Evolutionary conservation across 2,329 filamentous ascomycete species (phyloP).

Genomic region (Setomelanomma holmii): DNA sequence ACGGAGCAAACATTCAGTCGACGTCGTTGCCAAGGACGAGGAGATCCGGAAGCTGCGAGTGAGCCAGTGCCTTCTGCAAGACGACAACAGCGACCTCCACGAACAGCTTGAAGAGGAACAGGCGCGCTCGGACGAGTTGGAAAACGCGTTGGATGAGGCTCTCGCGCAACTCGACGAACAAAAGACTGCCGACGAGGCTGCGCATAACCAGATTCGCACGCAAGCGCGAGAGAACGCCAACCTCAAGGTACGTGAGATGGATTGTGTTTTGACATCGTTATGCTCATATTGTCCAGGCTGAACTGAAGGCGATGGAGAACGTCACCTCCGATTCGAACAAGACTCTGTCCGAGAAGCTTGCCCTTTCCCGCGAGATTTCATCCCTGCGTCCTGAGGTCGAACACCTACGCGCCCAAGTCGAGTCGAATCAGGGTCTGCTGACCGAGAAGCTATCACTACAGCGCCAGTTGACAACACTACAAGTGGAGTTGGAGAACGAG

Average conservation of each 20-base stretch:
- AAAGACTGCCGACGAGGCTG: conserved; percentile 50
- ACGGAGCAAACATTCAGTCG: conserved; percentile 67
- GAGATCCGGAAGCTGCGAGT: conserved; percentile 70
- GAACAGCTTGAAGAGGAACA: conserved; percentile 68
- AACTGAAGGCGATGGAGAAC: conserved; percentile 72
- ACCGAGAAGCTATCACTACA: conserved; percentile 82
- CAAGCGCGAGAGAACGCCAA: conserved; percentile 63
- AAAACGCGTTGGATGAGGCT: conserved; percentile 58
- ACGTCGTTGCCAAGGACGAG: conserved; percentile 77
- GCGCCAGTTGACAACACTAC: conserved; percentile 76
- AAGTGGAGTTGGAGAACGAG: conserved; percentile 84
- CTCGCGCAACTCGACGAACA: conserved; percentile 57
- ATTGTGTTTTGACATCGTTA: conserved; percentile 47
- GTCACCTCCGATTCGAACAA: conserved; percentile 74
- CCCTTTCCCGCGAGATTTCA: conserved; percentile 66
- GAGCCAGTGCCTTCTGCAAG: conserved; percentile 72
- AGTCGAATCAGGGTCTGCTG: conserved; percentile 70
- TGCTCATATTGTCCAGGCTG: conserved; percentile 60
- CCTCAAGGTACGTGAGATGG: conserved; percentile 62
- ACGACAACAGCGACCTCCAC: conserved; percentile 74
- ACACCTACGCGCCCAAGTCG: conserved; percentile 65
- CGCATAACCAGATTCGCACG: conserved; percentile 59
- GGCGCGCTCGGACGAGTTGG: conserved; percentile 64
- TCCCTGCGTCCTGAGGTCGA: conserved; percentile 67
- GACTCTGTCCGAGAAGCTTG: conserved; percentile 69